These are phyloP conservation scores for Calonectria naviculata DNA, from an alignment of 2,329 filamentous ascomycete genomes.

Conservation along the genomic window DNA sequence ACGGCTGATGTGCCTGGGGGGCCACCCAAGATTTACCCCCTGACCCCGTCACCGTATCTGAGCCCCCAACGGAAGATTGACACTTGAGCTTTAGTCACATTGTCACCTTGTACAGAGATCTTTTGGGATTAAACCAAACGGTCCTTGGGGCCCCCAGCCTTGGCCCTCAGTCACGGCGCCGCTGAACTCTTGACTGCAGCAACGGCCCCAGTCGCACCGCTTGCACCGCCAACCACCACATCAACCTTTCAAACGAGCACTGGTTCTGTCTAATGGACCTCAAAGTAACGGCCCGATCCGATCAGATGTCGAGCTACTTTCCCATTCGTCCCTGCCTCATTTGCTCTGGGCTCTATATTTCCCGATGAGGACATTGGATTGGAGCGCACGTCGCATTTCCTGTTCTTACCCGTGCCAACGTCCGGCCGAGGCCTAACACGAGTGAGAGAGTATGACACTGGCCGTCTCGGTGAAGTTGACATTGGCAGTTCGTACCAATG, in stretches of 20 bases:
- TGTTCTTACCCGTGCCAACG: slow-evolving; percentile 18
- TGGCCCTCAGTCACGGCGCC: slow-evolving; percentile 24
- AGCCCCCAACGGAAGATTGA: slow-evolving; percentile 28
- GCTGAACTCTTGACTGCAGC: slow-evolving; percentile 12
- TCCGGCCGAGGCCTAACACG: slow-evolving; percentile 11
- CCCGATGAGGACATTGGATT: slow-evolving; percentile 17
- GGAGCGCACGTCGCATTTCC: slow-evolving; percentile 28
- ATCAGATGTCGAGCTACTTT: slow-evolving; percentile 27
- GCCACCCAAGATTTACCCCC: not conserved
- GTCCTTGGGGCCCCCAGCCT: slow-evolving; percentile 23
- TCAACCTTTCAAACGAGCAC: slow-evolving; percentile 31
- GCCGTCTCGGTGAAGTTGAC: slow-evolving; percentile 20
- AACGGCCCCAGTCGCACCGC: slow-evolving; percentile 40
- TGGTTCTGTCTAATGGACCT: slow-evolving; percentile 26
- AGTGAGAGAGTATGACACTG: slow-evolving; percentile 22
- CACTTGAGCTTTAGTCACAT: slow-evolving; percentile 58
- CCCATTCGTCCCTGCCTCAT: slow-evolving; percentile 37
- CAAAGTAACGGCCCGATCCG: slow-evolving; percentile 44
- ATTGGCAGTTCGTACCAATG: slow-evolving; percentile 28
- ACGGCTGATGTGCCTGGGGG: not conserved
- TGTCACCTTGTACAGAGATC: slow-evolving; percentile 58
- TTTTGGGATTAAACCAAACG: slow-evolving; percentile 45
- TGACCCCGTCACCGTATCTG: not conserved
- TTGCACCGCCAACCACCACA: slow-evolving; percentile 30
- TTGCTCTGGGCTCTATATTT: slow-evolving; percentile 29